Evolutionary conservation across 306 rosid genomes (phyloP).

Genomic region (Vigna trinervia): DNA sequence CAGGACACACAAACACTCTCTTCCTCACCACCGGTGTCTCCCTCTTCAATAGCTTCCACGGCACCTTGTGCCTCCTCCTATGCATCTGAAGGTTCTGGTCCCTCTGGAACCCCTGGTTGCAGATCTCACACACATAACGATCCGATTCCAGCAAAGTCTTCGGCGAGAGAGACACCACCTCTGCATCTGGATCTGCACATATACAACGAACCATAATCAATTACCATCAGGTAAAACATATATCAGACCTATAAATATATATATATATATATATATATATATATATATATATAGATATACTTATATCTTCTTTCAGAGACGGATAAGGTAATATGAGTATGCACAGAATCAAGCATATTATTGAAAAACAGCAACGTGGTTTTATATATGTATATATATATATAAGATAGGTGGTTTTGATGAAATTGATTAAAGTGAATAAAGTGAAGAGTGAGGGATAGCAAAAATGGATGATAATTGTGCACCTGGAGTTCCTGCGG

Average conservation of each 20-base stretch:
- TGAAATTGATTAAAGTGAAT: slow-evolving; percentile 19
- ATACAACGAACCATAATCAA: background rate
- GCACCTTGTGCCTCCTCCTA: slow-evolving; percentile 92
- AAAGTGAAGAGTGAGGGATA: background rate
- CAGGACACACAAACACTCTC: slow-evolving; percentile 95
- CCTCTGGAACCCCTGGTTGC: slow-evolving; percentile 98
- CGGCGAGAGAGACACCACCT: slow-evolving; percentile 95
- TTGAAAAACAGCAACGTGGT: background rate
- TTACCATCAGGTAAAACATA: background rate
- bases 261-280: too few species aligned
- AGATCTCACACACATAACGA: slow-evolving; percentile 99
- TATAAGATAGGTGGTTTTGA: background rate
- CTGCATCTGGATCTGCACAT: slow-evolving; percentile 92
- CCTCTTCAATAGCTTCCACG: slow-evolving; percentile 95
- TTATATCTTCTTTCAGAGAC: too few species aligned
- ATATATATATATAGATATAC: too few species aligned
- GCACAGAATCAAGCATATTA: background rate
- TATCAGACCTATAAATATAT: too few species aligned
- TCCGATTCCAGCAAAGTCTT: slow-evolving; percentile 95
- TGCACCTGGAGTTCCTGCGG: slow-evolving; percentile 98
- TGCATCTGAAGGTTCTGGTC: slow-evolving; percentile 99
- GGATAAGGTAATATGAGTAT: background rate
- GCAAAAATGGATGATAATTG: slow-evolving; percentile 1
- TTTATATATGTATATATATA: background rate
- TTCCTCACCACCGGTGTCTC: slow-evolving; percentile 86